Conservation (phyloP, 345 rosid genomes). For the Hevea brasiliensis region DNA sequence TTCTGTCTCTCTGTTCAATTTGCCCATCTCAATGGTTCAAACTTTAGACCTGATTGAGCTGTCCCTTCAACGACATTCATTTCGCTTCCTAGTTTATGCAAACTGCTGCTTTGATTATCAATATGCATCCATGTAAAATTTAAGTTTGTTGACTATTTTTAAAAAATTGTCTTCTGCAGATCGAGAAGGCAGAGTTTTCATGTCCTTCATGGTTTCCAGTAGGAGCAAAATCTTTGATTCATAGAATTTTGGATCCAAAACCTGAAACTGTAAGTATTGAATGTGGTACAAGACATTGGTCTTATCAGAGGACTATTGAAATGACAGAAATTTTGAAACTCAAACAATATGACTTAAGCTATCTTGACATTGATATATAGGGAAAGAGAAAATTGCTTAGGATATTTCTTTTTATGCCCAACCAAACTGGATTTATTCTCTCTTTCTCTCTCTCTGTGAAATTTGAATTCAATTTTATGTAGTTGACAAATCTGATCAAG, state of each 20-base stretch:
- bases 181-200: slow-evolving; percentile 76
- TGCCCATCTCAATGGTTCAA: background rate
- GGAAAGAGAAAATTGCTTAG: background rate
- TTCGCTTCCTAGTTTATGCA: background rate
- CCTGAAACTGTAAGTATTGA: slow-evolving; percentile 71
- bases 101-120: background rate
- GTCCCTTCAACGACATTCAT: background rate
- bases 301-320: slow-evolving; percentile 8
- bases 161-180: slow-evolving; percentile 46
- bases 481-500: background rate
- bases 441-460: background rate
- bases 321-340: background rate
- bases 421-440: background rate
- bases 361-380: no score
- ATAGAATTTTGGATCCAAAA: slow-evolving; percentile 82
- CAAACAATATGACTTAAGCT: background rate
- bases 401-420: background rate
- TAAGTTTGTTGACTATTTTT: background rate
- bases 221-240: slow-evolving; percentile 79
- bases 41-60: background rate
- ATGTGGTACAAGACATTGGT: slow-evolving; percentile 5
- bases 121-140: background rate
- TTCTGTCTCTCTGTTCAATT: background rate
- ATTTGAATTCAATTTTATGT: background rate
- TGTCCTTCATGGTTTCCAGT: slow-evolving; percentile 90